Evolutionary conservation across 2,329 filamentous ascomycete species (phyloP), one percentile per base, ranked within the genome.

Genomic region (Alternaria dauci): DNA sequence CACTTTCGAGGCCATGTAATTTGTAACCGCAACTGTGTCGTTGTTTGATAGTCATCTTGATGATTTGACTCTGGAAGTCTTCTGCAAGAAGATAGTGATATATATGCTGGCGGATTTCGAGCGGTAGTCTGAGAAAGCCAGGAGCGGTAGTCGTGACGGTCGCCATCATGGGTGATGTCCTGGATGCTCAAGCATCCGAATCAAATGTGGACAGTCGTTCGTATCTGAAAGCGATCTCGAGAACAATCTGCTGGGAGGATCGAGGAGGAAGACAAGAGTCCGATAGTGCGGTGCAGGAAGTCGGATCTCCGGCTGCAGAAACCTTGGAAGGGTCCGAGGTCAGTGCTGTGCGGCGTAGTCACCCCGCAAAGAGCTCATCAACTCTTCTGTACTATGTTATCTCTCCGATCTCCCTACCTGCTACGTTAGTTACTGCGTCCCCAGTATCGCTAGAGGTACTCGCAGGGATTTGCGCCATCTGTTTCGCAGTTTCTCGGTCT

Each of bases 61-160:
- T 39, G 3, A 8, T 39, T 20, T 23, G 34, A 20, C 48, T 52
- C 23, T 28, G 32, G 12, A 41, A 39, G 14, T 26, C 34, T 28
- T 52, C 34, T 20, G 23, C 34, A 20, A 52, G 48, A 38, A 36
- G 9, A 14, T 39, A 52, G 16, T 52, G 48, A 6, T 52, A 52
- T 26, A 52, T 52, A 2, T 39, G 34, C 34, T 52, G 48, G 3
- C 48, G 48, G 14, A 52, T 34, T 52, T 52, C 48, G 34, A 36
- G 48, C 18, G 48, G 48, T 39, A 52, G 48, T 38, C 34, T 52
- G 20, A 52, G 48, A 9, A 52, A 26, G 20, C 48, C 34, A 8
- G 48, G 48, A 23, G 8, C 34, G 34, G 34, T 36, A 8, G 34
- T 36, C 23, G 48, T 41, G 34, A 30, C 28, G 28, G 18, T 26